These are phyloP conservation scores for Stemphylium vesicarium DNA, from an alignment of 2,329 filamentous ascomycete species.

Conservation along the genomic window DNA sequence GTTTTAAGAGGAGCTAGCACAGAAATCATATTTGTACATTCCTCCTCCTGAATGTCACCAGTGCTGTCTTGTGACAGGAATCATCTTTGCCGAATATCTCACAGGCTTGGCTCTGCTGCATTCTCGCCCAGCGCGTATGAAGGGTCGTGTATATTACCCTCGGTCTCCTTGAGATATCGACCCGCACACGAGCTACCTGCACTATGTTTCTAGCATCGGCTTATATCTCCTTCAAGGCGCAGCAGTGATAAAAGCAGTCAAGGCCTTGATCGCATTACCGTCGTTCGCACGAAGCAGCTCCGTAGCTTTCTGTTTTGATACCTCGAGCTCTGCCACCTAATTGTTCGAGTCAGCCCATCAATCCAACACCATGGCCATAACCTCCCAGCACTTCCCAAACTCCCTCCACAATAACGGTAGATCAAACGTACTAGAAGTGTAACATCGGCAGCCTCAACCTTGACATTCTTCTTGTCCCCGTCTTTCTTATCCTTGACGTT, in stretches of 20 bases:
- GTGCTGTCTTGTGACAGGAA: too few species aligned
- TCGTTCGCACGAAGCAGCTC: slow-evolving; percentile 76
- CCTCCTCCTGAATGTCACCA: too few species aligned
- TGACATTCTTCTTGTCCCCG: slow-evolving; percentile 61
- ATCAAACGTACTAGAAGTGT: slow-evolving; percentile 64
- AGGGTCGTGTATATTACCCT: too few species aligned
- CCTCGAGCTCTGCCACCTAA: slow-evolving; percentile 70
- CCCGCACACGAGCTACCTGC: too few species aligned
- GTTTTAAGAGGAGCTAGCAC: too few species aligned
- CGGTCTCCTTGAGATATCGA: too few species aligned
- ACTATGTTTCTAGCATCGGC: neutral
- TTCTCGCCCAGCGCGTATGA: too few species aligned
- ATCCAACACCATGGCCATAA: neutral
- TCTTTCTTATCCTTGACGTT: slow-evolving; percentile 50
- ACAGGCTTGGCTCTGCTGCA: too few species aligned
- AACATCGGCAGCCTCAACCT: slow-evolving; percentile 76
- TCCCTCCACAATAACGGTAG: too few species aligned
- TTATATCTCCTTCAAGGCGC: slow-evolving; percentile 9
- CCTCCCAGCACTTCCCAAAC: too few species aligned
- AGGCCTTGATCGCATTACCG: slow-evolving; percentile 70
- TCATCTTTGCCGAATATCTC: too few species aligned
- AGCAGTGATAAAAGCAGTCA: slow-evolving; percentile 64
- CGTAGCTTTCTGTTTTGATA: slow-evolving; percentile 74
- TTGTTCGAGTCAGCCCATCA: slow-evolving; percentile 6
- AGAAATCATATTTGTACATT: too few species aligned